Base-by-base conservation (phyloP, 805 yeast genomes). In the Starmerella khaoyaiensis region DNA sequence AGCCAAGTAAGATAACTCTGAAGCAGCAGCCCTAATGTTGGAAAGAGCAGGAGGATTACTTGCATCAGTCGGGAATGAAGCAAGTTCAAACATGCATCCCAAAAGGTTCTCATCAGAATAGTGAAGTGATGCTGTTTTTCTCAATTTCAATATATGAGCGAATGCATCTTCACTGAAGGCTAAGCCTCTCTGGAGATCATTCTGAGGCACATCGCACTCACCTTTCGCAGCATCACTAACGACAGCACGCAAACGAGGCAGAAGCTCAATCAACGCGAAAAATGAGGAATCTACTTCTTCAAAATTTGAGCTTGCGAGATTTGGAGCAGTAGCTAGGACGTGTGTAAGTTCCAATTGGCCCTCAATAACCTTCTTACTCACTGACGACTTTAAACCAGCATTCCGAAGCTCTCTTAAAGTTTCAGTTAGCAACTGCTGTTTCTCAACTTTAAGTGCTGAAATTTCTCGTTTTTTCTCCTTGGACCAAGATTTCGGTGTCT, bases 401-500 rank as follows among this genome's bases (percentile, higher is more conserved):
- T 74, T 62, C 53, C 74, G 71, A 37, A 87, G 60, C 46, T 81
- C 90, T 44, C 74, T 74, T 42, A 90, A 59, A 0, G 84, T 70
- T 40, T 76, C 82, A 58, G 90, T 79, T 37, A 93, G 61, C 5
- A 84, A 58, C 46, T 77, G 79, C 42, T 76, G 66, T 59, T 90
- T 90, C 51, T 82, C 87, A n/a, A 76, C 68, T 51, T 78, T 80
- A 57, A 90, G 63, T 5, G 82, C 67, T 2, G 84, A 76, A 26
- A 78, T 58, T 1, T 63, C 52, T 54, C 79, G 79, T 59, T 84
- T 83, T 46, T 72, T 75, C 26, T 79, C 93, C 37, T 86, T 82
- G 4, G 70, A 76, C 46, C 67, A 63, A 3, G 62, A 68, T 1
- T 61, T 59, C 1, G 98, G 98, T 0, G 98, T 90, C 47, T 80